A percentile compares a stretch with the other conserved stretches of the same genome.
phyloP scores from a whole-genome alignment of 2,329 filamentous ascomycete species.

The Nannizziopsis arthrosporioides region DNA sequence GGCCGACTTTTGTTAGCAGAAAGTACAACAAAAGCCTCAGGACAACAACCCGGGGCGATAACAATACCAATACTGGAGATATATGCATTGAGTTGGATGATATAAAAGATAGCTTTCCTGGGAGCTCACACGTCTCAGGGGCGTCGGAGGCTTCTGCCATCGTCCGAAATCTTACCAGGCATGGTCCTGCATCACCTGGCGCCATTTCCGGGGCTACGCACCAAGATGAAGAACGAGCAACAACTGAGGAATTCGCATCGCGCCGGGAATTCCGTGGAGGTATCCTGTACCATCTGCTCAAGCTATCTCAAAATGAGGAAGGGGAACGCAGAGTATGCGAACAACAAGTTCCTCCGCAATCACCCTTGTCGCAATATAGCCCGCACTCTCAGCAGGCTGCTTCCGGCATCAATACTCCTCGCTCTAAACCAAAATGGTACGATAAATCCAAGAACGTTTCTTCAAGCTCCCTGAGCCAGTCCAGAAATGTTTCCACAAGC shows the following conservation, averaged over 20 bases:
- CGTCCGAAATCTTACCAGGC: background rate
- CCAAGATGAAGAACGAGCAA: slow-evolving; percentile 32
- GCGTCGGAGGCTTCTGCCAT: slow-evolving; percentile 1
- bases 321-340: slow-evolving; percentile 24
- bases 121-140: background rate
- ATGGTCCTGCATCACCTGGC: background rate
- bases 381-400: slow-evolving; percentile 5
- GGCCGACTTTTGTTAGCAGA: slow-evolving; percentile 16
- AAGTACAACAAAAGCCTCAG: background rate
- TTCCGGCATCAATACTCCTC: background rate
- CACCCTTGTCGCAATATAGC: slow-evolving; percentile 10
- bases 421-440: slow-evolving; percentile 26
- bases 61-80: background rate
- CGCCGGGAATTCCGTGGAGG: slow-evolving; percentile 61
- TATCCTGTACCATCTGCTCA: slow-evolving; percentile 60
- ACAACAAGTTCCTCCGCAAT: slow-evolving; percentile 13
- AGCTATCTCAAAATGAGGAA: slow-evolving; percentile 48
- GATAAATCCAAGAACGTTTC: slow-evolving; percentile 29
- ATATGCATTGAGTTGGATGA: background rate
- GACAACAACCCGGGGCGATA: background rate
- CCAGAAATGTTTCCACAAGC: slow-evolving; percentile 25
- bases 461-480: slow-evolving; percentile 25
- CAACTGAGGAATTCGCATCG: slow-evolving; percentile 47
- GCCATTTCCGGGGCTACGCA: slow-evolving; percentile 24
- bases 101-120: background rate